phyloP scores from a whole-genome alignment of 768 basidiomycete species.

The Pholiota microspora region DNA sequence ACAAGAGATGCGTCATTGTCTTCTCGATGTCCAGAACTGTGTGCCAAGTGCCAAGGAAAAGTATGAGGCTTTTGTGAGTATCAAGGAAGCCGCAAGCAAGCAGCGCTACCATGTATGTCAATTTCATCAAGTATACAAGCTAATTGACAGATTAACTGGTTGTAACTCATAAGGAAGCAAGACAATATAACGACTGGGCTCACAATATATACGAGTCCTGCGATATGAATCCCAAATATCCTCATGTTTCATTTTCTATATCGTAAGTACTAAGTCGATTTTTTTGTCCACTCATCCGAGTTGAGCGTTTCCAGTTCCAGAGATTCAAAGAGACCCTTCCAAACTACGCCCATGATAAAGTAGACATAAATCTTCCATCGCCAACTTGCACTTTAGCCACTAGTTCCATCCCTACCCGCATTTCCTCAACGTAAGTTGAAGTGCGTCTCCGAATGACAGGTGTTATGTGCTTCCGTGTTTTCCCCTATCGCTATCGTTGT shows the following conservation, averaged over 20 bases:
- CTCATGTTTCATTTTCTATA: too few relatives aligned
- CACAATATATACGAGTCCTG: too few relatives aligned
- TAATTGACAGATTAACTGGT: neutral
- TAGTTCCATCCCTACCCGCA: too few relatives aligned
- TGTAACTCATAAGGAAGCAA: neutral
- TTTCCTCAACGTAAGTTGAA: too few relatives aligned
- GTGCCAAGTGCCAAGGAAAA: neutral
- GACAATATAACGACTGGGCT: neutral
- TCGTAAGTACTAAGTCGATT: too few relatives aligned
- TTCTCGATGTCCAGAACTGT: neutral
- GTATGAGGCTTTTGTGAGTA: neutral
- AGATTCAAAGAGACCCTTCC: too few relatives aligned
- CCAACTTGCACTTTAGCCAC: too few relatives aligned
- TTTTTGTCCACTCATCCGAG: too few relatives aligned
- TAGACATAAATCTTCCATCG: too few relatives aligned
- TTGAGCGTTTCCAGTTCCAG: too few relatives aligned
- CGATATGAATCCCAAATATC: too few relatives aligned
- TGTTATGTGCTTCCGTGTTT: neutral
- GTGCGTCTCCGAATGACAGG: neutral
- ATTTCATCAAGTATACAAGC: neutral
- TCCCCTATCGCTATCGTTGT: neutral
- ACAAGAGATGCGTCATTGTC: neutral
- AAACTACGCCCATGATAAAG: too few relatives aligned
- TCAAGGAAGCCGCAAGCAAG: neutral
- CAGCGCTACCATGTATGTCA: neutral